Evolutionary conservation across 495 filamentous ascomycete genomes (phyloP), one percentile per base, ranked within the genome.

Genomic region (Cladorrhinum samala): DNA sequence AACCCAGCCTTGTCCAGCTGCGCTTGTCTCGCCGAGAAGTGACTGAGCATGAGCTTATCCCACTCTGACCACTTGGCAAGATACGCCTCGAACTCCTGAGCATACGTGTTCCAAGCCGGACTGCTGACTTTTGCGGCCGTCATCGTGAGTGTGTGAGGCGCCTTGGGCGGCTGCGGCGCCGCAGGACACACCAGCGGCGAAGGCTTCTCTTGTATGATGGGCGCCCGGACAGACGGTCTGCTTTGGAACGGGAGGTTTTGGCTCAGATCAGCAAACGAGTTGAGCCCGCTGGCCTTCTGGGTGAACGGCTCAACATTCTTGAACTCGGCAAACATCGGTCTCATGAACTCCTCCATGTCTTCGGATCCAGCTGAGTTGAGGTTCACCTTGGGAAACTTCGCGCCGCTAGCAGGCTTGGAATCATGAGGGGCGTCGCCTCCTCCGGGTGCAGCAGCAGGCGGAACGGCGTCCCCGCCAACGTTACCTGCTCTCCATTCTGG

Each of bases 231-330:
- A 3, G 83, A 76, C 1, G 89, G 63, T 24, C 75, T 71, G 39
- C 86, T 91, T 52, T 83, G 69, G 65, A 92, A 93, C 0, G 89
- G 89, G 1, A 95, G 79, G 1, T 73, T 83, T 6, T 77, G 71
- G 20, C 74, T 75, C 33, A 96, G 68, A 56, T 88, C 87, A 18
- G 76, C 73, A 27, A 94, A 75, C 33, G 83, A 81, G 17, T 74
- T 68, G 4, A 92, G 81, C 13, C 83, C 80, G 20, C 67, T 74
- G 21, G 14, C 74, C 69, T 27, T 69, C 69, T 46, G 56, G 5
- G 71, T 70, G 38, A 92, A 82, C 0, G 89, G 89, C 30, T 81
- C 82, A 6, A 85, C 77, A 24, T 85, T 81, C 9, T 74, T 72
- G 5, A 94, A 77, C 23, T 87, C 81, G 1, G 78, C 71, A 40